Evolutionary conservation across 768 basidiomycete genomes (phyloP), one percentile per base, ranked within the genome.

Genomic region (Stropharia rugosoannulata): DNA sequence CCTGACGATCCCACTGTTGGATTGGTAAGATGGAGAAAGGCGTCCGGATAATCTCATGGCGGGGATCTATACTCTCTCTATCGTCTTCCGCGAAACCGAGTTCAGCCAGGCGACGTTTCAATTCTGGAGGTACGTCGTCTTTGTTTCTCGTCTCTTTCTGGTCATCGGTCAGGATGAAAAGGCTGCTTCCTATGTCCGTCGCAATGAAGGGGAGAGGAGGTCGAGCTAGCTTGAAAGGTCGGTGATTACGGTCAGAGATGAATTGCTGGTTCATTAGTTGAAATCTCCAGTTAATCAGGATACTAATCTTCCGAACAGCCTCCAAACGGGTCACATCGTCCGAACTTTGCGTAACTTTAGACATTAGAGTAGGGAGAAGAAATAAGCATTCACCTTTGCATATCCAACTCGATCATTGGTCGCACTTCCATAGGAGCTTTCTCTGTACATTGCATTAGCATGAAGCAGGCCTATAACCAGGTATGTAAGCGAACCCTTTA

Each of bases 41-140:
- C 4, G 83, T 86, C 63, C 73, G 75, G 56, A 83, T 76, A 78
- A 83, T 78, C 61, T 84, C 80, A 25, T 77, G 73, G 55, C 80
- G 77, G 50, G 80, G 80, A 62, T 89, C 83, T 8, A 78, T 71
- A 9, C 78, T 68, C 2, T 55, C 62, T 5, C 71, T 73, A 51
- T 83, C 79, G 29, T 88, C 85, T 38, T 86, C 78, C 4, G 77
- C 79, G 88, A 89, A 93, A 12, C 89, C 89, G 47, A 93, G 84
- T 55, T 91, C 87, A 1, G 82, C 79, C 15, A 93, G 73, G 41
- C 83, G 81, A 57, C 82, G 82, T 50, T 80, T 78, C 36, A 90
- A 66, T 61, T 91, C 89, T 12, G 76, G 59, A 3, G 90, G 89
- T 11, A 93, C 72, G 22, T 73, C 78, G 49, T 81, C 77, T 47